Percentiles rank a stretch among this genome's conserved stretches.
Conservation (phyloP, 768 basidiomycete genomes). For the Lanmaoa pseudosensibilis region DNA sequence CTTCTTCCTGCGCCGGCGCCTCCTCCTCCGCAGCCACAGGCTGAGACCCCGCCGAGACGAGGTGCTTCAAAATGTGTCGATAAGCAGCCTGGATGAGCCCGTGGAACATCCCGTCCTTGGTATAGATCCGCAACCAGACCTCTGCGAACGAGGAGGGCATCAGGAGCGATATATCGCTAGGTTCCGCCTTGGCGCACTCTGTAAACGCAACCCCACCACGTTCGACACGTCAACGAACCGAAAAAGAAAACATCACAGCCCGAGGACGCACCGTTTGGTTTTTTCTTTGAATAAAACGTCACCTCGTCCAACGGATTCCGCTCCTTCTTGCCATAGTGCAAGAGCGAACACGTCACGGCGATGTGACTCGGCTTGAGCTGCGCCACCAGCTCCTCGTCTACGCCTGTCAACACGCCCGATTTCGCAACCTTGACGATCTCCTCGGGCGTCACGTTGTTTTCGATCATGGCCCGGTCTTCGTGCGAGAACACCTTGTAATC, state of each 20-base stretch:
- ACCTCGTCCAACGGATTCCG: conserved; percentile 67
- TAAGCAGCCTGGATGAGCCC: conserved; percentile 72
- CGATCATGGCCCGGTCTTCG: conserved; percentile 28
- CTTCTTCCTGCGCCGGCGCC: neutral
- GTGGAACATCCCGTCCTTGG: conserved; percentile 56
- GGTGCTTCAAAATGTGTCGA: conserved; percentile 39
- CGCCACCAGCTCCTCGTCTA: conserved; percentile 31
- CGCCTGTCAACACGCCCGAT: conserved; percentile 23
- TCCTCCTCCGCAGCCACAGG: neutral
- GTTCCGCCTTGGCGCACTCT: conserved; percentile 47
- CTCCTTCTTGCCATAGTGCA: conserved; percentile 79
- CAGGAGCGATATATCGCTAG: conserved; percentile 62
- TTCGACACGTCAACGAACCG: neutral
- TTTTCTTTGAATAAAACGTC: conserved; percentile 71
- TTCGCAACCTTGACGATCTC: conserved; percentile 46
- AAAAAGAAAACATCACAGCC: neutral
- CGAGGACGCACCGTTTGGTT: conserved; percentile 49
- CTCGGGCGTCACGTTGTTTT: conserved; percentile 36
- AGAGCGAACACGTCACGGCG: conserved; percentile 58
- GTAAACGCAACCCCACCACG: neutral
- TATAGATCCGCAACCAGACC: conserved; percentile 66
- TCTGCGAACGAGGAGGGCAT: conserved; percentile 70
- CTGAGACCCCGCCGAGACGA: conserved; percentile 10
- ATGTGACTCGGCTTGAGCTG: conserved; percentile 50
- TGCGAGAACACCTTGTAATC: conserved; percentile 57